Conservation (phyloP, 139 green algal genomes). For the Micractinium sp. region DNA sequence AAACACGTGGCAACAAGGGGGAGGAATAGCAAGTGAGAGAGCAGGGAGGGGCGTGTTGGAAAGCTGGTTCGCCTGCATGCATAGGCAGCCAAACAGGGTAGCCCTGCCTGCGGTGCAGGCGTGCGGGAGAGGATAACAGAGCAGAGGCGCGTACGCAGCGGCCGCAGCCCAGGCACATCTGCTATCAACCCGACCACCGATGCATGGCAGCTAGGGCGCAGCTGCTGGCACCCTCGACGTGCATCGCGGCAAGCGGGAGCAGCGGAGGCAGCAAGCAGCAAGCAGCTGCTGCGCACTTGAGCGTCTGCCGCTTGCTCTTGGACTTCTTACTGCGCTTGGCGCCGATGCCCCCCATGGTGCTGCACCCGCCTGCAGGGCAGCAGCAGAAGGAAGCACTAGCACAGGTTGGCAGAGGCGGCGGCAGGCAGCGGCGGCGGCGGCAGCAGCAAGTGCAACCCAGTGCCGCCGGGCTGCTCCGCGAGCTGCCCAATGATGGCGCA, state of each 20-base stretch:
- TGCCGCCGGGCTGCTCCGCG: neutral
- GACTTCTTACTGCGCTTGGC: conserved; percentile 38
- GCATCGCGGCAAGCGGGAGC: no score
- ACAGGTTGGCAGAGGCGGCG: neutral
- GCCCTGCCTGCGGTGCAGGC: no score
- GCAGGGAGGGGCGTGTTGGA: no score
- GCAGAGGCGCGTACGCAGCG: neutral
- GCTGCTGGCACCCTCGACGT: neutral
- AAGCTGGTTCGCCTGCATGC: no score
- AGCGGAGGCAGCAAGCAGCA: no score
- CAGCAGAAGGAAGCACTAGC: neutral
- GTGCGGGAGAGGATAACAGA: neutral
- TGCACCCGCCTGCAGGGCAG: neutral
- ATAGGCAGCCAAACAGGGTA: no score
- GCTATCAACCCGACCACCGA: no score
- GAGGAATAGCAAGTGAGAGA: neutral
- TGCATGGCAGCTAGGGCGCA: neutral
- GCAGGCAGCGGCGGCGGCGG: neutral
- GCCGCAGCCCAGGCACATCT: neutral
- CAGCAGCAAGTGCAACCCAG: neutral
- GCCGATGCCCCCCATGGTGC: conserved; percentile 27
- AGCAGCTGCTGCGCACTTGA: neutral
- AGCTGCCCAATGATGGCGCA: neutral
- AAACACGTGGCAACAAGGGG: neutral
- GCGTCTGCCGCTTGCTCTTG: conserved; percentile 38